Evolutionary conservation across 768 basidiomycete genomes (phyloP).

Genomic region (Agaricus subrufescens): DNA sequence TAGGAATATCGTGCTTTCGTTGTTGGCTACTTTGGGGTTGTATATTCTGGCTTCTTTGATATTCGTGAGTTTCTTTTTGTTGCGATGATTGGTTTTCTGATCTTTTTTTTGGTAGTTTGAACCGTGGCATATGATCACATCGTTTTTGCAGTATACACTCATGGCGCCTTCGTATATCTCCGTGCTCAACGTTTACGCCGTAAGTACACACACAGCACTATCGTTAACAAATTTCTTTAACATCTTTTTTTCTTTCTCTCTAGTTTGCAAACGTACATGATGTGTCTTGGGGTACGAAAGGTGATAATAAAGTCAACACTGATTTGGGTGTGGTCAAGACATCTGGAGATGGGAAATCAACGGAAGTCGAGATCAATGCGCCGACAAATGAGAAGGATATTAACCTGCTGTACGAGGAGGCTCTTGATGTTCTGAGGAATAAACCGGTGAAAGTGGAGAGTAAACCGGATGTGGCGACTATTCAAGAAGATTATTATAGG

Average conservation of each 20-base stretch:
- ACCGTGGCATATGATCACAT: constrained; percentile 98
- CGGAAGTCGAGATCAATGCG: constrained; percentile 78
- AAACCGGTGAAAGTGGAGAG: constrained; percentile 73
- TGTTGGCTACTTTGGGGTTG: constrained; percentile 84
- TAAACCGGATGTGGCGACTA: constrained; percentile 55
- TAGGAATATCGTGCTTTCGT: constrained; percentile 80
- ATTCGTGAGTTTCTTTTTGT: constrained; percentile 55
- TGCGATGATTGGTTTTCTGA: neutral
- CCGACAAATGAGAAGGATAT: constrained; percentile 88
- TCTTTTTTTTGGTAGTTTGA: constrained; percentile 57
- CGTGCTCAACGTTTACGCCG: constrained; percentile 88
- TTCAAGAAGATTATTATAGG: constrained; percentile 85
- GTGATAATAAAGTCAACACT: constrained; percentile 79
- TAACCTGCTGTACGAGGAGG: constrained; percentile 88
- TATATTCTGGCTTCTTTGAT: constrained; percentile 81
- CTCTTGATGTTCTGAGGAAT: constrained; percentile 71
- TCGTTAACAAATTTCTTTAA: neutral
- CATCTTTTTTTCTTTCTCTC: constrained; percentile 1
- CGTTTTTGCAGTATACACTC: constrained; percentile 87
- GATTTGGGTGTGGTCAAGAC: constrained; percentile 81
- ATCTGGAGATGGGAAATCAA: constrained; percentile 53
- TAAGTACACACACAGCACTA: constrained; percentile 24
- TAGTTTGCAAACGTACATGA: constrained; percentile 89
- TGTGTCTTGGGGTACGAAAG: constrained; percentile 95
- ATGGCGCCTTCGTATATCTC: constrained; percentile 94